Conservation (phyloP, 345 rosid genomes). For the Lumnitzera racemosa region DNA sequence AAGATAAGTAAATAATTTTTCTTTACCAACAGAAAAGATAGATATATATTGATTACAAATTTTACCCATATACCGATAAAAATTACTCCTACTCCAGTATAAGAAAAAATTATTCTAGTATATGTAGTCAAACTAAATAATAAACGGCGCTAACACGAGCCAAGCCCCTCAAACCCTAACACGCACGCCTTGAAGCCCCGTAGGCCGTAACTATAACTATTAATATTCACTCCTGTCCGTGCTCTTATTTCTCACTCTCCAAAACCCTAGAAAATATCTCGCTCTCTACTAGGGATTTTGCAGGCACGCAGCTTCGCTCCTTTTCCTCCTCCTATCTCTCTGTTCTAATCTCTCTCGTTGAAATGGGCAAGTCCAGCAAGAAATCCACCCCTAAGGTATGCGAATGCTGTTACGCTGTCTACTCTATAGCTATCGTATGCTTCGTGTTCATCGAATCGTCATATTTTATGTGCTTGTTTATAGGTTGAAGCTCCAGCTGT, state of each 20-base stretch:
- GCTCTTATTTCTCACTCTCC: neutral
- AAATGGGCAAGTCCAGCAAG: slow-evolving; percentile 53
- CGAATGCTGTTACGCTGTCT: neutral
- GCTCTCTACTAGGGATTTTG: slow-evolving; percentile 5
- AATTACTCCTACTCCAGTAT: too few species aligned
- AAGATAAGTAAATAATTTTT: too few species aligned
- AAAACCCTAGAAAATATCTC: slow-evolving; percentile 3
- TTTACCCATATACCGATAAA: too few species aligned
- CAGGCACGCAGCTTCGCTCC: neutral
- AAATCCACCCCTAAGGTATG: slow-evolving; percentile 41
- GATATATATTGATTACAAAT: too few species aligned
- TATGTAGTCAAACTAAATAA: too few species aligned
- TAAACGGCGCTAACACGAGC: too few species aligned
- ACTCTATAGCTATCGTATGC: neutral
- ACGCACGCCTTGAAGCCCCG: too few species aligned
- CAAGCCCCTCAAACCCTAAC: too few species aligned
- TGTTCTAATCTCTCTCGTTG: too few species aligned
- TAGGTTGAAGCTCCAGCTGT: slow-evolving; percentile 28
- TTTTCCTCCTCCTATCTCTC: neutral
- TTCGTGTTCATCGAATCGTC: neutral
- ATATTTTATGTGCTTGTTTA: neutral
- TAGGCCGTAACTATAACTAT: slow-evolving; percentile 6
- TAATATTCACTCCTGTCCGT: too few species aligned
- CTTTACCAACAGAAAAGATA: too few species aligned
- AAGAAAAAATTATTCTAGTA: too few species aligned